A percentile compares a stretch with the other conserved stretches of the same genome.
These are phyloP conservation scores for Cryptococcus sp. DNA, from an alignment of 1,284 basidiomycete species.

Conservation along the genomic window DNA sequence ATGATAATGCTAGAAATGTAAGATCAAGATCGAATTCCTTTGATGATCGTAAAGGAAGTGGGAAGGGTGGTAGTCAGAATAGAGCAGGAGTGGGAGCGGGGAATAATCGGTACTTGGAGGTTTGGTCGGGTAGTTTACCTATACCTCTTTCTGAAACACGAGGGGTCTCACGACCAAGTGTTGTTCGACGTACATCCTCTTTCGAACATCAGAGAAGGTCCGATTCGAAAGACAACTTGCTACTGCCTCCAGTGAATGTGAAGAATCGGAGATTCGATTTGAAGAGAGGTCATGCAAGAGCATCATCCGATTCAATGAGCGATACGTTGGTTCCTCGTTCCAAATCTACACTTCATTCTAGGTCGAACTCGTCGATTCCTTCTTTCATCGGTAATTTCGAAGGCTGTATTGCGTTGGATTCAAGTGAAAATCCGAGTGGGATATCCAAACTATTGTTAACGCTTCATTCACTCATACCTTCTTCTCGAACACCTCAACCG, in stretches of 20 bases:
- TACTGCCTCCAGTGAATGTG: too few relatives aligned
- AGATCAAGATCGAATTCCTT: neutral
- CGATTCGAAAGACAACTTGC: too few relatives aligned
- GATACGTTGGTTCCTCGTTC: neutral
- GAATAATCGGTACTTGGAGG: neutral
- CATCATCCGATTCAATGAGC: conserved; percentile 16
- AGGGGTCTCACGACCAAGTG: neutral
- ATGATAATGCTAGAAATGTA: neutral
- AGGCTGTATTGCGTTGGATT: neutral
- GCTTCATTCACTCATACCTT: conserved; percentile 17
- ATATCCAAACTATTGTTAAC: conserved; percentile 8
- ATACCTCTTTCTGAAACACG: too few relatives aligned
- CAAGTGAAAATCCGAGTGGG: neutral
- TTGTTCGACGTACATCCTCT: neutral
- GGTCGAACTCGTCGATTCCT: neutral
- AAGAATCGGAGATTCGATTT: too few relatives aligned
- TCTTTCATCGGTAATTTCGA: conserved; percentile 1
- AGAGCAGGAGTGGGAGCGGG: conserved; percentile 12
- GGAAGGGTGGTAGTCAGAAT: neutral
- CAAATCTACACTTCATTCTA: neutral
- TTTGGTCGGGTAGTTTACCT: too few relatives aligned
- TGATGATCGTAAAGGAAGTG: neutral
- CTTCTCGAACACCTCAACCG: conserved; percentile 6
- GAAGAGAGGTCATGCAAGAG: conserved; percentile 1
- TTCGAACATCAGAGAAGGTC: neutral